Evolutionary conservation across 139 green algal species (phyloP).

Genomic region (Closterium sp.): DNA sequence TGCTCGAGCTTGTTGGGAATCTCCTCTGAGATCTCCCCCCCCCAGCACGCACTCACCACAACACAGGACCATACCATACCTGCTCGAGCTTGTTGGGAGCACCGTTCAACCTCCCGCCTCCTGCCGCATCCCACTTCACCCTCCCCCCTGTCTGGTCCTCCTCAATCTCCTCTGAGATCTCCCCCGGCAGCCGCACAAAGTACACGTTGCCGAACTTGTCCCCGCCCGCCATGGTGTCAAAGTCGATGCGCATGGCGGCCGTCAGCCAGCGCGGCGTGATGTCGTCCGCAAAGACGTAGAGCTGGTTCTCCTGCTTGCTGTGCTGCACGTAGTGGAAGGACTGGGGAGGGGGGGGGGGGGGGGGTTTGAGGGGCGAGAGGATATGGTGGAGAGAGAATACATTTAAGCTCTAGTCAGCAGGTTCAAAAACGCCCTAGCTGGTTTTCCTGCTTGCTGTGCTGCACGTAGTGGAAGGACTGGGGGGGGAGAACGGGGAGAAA

Average conservation of each 20-base stretch:
- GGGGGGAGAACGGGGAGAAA: background rate
- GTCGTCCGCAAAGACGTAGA: constrained; percentile 97
- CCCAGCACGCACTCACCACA: too few relatives aligned
- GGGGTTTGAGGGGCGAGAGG: background rate
- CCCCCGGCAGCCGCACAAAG: constrained; percentile 77
- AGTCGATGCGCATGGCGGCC: constrained; percentile 80
- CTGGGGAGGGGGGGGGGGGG: background rate
- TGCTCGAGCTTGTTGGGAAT: too few relatives aligned
- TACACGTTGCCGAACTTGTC: constrained; percentile 96
- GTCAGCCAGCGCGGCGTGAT: constrained; percentile 78
- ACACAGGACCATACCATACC: background rate
- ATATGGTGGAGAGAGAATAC: background rate
- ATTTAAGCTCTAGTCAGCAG: background rate
- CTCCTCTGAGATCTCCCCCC: too few relatives aligned
- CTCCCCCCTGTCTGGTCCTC: constrained; percentile 94
- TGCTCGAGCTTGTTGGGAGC: constrained; percentile 81
- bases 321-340: constrained; percentile 85
- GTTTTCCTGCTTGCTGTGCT: constrained; percentile 68
- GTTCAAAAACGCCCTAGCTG: background rate
- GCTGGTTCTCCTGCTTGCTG: constrained; percentile 80
- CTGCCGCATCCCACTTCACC: constrained; percentile 57
- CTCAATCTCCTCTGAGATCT: constrained; percentile 85
- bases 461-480: constrained; percentile 74
- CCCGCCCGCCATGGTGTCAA: constrained; percentile 86
- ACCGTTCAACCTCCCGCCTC: constrained; percentile 68